Evolutionary conservation across 768 basidiomycete genomes (phyloP), one percentile per base, ranked within the genome.

Genomic region (Candolleomyces eurysporus): DNA sequence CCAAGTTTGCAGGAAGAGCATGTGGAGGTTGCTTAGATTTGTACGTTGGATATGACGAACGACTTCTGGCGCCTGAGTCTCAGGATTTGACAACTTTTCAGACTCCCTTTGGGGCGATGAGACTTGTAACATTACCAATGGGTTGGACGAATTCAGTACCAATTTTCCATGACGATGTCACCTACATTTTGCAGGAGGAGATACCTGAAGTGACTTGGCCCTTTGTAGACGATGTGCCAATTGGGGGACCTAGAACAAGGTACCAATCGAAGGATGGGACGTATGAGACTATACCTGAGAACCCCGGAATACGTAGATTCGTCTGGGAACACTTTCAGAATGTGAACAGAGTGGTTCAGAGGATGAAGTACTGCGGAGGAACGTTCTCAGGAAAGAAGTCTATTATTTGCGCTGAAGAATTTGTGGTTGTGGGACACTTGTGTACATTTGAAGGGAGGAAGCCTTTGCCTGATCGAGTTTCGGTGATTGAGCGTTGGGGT

Each of bases 251-350:
- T 0, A 14, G 31, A 0, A 71, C 74, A 0, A 22, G 63, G 5
- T 78, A 79, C 54, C 59, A 72, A 21, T 9, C 21, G 0, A 3
- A 16, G 1, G 69, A 74, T 19, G 70, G 74, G 0, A 13, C 2
- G 0, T 75, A 66, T 56, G 68, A 80, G 45, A 74, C 66, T 0
- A 70, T 79, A 0, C 66, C 70, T 0, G 69, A 71, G 2, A 81
- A 79, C 56, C 59, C 56, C 0, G 71, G 73, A 0, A 76, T 80
- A 4, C 52, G 69, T 0, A 51, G 67, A 0, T 81, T 80, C 51
- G 68, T 80, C 0, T 79, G 71, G 69, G 73, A 81, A 49, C 73
- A 79, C 36, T 59, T 76, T 2, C 19, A 61, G 1, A 65, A 69
- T 45, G 21, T 77, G 7, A 72, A 79, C 48, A 43, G 71, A 0